Evolutionary conservation across 345 rosid genomes (phyloP).

Genomic region (Dipteronia dyeriana): DNA sequence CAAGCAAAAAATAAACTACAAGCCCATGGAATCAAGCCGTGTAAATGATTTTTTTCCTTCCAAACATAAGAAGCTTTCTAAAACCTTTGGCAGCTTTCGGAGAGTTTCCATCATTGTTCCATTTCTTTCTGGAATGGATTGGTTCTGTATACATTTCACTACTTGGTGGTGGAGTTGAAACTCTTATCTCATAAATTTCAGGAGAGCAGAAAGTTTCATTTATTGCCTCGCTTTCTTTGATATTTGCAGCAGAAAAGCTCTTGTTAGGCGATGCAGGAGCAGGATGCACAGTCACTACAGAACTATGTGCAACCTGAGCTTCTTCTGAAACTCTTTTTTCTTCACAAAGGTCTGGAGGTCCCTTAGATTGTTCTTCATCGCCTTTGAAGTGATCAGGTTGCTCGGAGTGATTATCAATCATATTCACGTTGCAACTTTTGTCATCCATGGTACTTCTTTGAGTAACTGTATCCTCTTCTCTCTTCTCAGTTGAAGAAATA

Average conservation of each 20-base stretch:
- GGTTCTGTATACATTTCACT: constrained; percentile 47
- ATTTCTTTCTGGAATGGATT: constrained; percentile 71
- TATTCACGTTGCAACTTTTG: constrained; percentile 22
- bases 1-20: constrained; percentile 15
- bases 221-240: constrained; percentile 26
- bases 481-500: constrained; percentile 39
- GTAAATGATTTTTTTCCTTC: constrained; percentile 48
- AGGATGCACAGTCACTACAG: constrained; percentile 32
- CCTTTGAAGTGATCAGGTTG: constrained; percentile 19
- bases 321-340: constrained; percentile 29
- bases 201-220: constrained; percentile 32
- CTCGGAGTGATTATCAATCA: constrained; percentile 23
- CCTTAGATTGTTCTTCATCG: constrained; percentile 32
- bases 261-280: constrained; percentile 38
- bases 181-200: constrained; percentile 54
- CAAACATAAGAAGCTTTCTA: constrained; percentile 86
- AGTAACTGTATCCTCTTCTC: constrained; percentile 24
- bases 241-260: constrained; percentile 34
- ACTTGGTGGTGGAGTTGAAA: constrained; percentile 63
- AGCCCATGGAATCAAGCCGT: constrained; percentile 19
- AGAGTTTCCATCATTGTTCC: constrained; percentile 69
- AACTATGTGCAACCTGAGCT: constrained; percentile 23
- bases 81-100: constrained; percentile 84
- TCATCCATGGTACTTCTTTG: constrained; percentile 27
- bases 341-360: constrained; percentile 32